phyloP scores from a whole-genome alignment of 1,284 basidiomycete species.

The Kalmanozyma brasiliensis region DNA sequence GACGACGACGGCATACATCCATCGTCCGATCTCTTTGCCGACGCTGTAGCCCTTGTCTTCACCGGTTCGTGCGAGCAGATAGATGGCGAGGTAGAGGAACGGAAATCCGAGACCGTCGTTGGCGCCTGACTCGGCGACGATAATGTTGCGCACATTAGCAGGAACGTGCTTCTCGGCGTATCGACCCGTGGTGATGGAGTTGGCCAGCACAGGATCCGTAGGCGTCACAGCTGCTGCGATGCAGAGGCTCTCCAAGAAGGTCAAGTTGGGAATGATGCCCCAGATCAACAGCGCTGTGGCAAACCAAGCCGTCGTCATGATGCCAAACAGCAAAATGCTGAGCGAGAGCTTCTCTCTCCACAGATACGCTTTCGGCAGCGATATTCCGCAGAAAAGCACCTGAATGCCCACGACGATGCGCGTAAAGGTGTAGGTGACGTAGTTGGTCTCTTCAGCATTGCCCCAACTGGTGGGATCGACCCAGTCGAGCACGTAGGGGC shows the following conservation, averaged over 20 bases:
- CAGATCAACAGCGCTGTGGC: slow-evolving; percentile 67
- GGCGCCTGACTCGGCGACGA: slow-evolving; percentile 69
- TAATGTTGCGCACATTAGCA: slow-evolving; percentile 67
- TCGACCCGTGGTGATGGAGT: slow-evolving; percentile 67
- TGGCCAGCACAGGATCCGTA: slow-evolving; percentile 69
- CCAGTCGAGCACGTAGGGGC: slow-evolving; percentile 65
- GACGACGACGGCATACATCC: slow-evolving; percentile 69
- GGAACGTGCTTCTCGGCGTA: slow-evolving; percentile 69
- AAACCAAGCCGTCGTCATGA: slow-evolving; percentile 70
- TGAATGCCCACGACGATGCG: slow-evolving; percentile 67
- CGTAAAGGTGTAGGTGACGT: slow-evolving; percentile 68
- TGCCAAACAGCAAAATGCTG: slow-evolving; percentile 63
- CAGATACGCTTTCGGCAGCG: slow-evolving; percentile 67
- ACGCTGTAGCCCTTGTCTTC: slow-evolving; percentile 57
- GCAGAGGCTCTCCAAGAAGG: slow-evolving; percentile 68
- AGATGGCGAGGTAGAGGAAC: slow-evolving; percentile 68
- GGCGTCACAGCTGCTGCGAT: slow-evolving; percentile 69
- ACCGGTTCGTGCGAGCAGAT: slow-evolving; percentile 55
- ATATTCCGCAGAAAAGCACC: slow-evolving; percentile 69
- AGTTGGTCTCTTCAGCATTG: slow-evolving; percentile 42
- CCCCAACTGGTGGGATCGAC: slow-evolving; percentile 63
- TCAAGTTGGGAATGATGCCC: slow-evolving; percentile 66
- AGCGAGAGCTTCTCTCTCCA: slow-evolving; percentile 64
- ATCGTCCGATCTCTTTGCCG: slow-evolving; percentile 65
- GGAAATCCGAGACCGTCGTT: slow-evolving; percentile 69